Conservation (phyloP, 2,329 filamentous ascomycete genomes). For the Ceratocystis ficicola region DNA sequence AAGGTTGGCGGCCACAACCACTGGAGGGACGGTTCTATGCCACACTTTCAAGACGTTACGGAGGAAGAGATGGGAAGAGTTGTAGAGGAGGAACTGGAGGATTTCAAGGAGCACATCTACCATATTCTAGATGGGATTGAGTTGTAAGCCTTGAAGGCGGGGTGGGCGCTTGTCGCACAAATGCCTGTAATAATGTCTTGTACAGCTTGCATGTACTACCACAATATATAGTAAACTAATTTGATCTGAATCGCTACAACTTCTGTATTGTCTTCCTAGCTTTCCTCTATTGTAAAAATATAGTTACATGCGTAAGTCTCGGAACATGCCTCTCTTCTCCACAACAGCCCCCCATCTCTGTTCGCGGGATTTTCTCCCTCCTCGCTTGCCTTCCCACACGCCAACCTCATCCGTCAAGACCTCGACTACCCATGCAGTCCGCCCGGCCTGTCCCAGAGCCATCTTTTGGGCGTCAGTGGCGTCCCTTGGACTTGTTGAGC, state of each 20-base stretch:
- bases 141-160: constrained; percentile 3
- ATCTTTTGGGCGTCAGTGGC: constrained; percentile 32
- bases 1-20: constrained; percentile 20
- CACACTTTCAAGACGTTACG: not conserved
- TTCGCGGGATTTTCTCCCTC: constrained; percentile 34
- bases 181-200: not conserved
- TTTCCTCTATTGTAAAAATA: not conserved
- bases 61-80: not conserved
- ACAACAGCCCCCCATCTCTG: constrained; percentile 43
- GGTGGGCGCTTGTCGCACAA: not conserved
- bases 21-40: constrained; percentile 15
- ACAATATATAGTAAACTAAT: constrained; percentile 1
- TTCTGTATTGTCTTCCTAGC: not conserved
- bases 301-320: constrained; percentile 20
- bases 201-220: not conserved
- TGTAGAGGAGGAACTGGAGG: not conserved
- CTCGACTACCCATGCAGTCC: constrained; percentile 36
- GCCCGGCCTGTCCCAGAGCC: constrained; percentile 8
- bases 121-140: constrained; percentile 15
- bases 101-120: constrained; percentile 12
- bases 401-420: constrained; percentile 41
- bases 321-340: constrained; percentile 32
- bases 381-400: constrained; percentile 30
- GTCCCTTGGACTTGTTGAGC: constrained; percentile 34
- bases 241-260: not conserved